Conservation (phyloP, 2,329 filamentous ascomycete genomes). For the Pseudopithomyces maydicus region DNA sequence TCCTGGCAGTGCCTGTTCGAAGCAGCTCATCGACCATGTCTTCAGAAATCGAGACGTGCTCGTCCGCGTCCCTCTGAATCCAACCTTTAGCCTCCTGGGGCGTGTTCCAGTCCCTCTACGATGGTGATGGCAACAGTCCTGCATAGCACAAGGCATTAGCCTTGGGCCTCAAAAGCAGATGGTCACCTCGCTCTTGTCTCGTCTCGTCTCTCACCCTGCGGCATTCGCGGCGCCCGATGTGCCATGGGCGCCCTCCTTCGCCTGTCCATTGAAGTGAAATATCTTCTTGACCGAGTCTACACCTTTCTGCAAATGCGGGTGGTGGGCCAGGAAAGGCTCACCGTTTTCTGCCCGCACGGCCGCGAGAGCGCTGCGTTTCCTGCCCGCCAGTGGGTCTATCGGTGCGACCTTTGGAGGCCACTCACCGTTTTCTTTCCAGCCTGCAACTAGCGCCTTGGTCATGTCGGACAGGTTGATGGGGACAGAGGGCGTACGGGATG, state of each 20-base stretch:
- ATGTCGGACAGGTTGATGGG: constrained; percentile 88
- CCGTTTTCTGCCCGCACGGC: constrained; percentile 22
- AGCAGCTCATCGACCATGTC: not conserved
- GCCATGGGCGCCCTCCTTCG: constrained; percentile 8
- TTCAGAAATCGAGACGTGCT: not conserved
- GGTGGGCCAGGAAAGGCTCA: constrained; percentile 38
- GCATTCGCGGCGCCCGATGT: not conserved
- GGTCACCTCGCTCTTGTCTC: not conserved
- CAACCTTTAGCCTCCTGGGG: not conserved
- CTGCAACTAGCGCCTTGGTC: constrained; percentile 78
- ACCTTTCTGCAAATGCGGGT: constrained; percentile 50
- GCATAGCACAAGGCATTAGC: not conserved
- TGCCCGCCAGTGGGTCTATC: constrained; percentile 52
- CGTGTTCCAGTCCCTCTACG: not conserved
- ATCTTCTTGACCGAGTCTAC: constrained; percentile 53
- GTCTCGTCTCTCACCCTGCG: not conserved
- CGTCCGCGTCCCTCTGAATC: not conserved
- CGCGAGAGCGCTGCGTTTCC: constrained; percentile 34
- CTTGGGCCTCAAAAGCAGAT: not conserved
- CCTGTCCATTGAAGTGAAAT: constrained; percentile 43
- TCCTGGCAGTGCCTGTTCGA: not conserved
- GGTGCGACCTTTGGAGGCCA: constrained; percentile 75
- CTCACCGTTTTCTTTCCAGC: constrained; percentile 92
- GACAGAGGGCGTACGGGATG: constrained; percentile 79
- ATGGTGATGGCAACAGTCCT: not conserved